phyloP scores from a whole-genome alignment of 306 rosid genomes.

The Sphenostylis stenocarpa region DNA sequence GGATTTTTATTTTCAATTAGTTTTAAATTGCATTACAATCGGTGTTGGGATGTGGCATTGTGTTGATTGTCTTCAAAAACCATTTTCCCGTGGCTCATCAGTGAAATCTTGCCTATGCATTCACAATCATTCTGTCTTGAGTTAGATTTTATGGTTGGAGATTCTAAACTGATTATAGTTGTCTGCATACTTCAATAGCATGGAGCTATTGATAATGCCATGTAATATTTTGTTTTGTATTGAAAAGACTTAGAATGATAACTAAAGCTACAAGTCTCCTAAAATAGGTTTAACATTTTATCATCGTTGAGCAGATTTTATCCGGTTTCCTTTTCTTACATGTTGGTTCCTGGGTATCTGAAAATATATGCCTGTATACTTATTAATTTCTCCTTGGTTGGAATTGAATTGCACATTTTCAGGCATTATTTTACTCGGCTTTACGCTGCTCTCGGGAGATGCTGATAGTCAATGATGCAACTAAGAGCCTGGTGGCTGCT shows the following conservation, averaged over 20 bases:
- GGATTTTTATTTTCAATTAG: too few species aligned
- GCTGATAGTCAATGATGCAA: conserved; percentile 71
- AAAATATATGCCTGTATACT: conserved; percentile 15
- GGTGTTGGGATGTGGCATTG: too few species aligned
- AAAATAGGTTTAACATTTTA: not conserved
- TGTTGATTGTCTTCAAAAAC: too few species aligned
- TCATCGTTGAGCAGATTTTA: not conserved
- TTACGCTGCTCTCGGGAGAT: conserved; percentile 82
- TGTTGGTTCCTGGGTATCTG: not conserved
- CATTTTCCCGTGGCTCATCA: too few species aligned
- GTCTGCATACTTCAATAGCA: not conserved
- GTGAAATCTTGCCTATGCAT: too few species aligned
- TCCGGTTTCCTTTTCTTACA: not conserved
- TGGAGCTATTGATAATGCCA: conserved; percentile 1
- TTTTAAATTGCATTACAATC: too few species aligned
- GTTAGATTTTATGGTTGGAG: conserved; percentile 1
- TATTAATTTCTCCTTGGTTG: conserved; percentile 3
- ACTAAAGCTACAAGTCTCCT: not conserved
- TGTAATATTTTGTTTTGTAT: not conserved
- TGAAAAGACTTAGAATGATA: conserved; percentile 13
- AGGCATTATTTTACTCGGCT: conserved; percentile 92
- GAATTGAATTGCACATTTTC: conserved; percentile 31
- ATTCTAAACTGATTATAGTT: not conserved
- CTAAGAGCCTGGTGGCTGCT: conserved; percentile 76
- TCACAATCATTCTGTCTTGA: too few species aligned